phyloP scores from a whole-genome alignment of 352 stramenopile genomes.

The Thalassiosira exigua region DNA sequence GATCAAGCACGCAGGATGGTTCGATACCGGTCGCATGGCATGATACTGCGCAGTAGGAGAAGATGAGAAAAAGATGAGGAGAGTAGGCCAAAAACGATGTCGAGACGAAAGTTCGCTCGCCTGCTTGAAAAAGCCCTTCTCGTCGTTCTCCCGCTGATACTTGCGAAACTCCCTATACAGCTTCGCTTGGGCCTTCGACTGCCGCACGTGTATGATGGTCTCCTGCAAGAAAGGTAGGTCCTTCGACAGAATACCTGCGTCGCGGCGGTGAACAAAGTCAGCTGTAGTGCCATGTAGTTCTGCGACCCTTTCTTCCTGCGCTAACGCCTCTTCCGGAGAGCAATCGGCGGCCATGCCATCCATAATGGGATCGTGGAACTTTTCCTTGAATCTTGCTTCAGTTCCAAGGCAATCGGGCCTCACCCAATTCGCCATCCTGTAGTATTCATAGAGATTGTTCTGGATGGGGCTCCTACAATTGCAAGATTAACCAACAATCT shows the following conservation, averaged over 20 bases:
- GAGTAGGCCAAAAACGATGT: too few relatives aligned
- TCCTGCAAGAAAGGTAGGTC: constrained; percentile 72
- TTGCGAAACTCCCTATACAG: constrained; percentile 67
- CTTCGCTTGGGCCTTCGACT: constrained; percentile 66
- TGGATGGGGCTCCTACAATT: constrained; percentile 66
- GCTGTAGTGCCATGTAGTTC: constrained; percentile 53
- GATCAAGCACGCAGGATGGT: constrained; percentile 74
- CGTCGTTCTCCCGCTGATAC: constrained; percentile 45
- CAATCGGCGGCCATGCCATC: constrained; percentile 58
- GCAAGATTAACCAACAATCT: constrained; percentile 5
- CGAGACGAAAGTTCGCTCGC: too few relatives aligned
- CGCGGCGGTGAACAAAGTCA: constrained; percentile 69
- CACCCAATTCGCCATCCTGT: constrained; percentile 71
- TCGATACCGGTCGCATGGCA: constrained; percentile 63
- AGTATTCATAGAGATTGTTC: constrained; percentile 86
- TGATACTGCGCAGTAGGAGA: too few relatives aligned
- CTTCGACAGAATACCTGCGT: constrained; percentile 57
- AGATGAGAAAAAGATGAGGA: too few relatives aligned
- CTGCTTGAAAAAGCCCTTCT: constrained; percentile 69
- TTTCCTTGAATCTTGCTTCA: constrained; percentile 49
- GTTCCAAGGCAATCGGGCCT: constrained; percentile 60
- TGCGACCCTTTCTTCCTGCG: constrained; percentile 41
- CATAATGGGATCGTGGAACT: constrained; percentile 59
- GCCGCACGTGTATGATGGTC: constrained; percentile 70
- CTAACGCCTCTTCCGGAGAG: constrained; percentile 29